These are phyloP conservation scores for Pelagomonas calceolata DNA, from an alignment of 108 stramenopile genomes.

Conservation along the genomic window DNA sequence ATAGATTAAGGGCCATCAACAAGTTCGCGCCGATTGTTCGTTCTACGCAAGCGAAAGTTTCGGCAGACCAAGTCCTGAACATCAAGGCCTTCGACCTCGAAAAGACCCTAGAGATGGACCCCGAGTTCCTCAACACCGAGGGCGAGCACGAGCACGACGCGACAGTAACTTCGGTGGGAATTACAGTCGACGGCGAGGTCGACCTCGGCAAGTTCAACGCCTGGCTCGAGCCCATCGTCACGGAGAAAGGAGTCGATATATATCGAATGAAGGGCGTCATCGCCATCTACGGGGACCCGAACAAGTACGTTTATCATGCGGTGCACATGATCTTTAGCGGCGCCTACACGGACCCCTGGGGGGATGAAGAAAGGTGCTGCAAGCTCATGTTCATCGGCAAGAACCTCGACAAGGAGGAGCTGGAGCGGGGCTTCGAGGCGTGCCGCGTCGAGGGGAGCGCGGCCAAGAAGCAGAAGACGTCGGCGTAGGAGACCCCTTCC, in stretches of 20 bases:
- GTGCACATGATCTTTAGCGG: slow-evolving; percentile 30
- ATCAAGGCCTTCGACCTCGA: slow-evolving; percentile 30
- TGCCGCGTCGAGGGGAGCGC: no score
- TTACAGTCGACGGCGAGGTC: neutral
- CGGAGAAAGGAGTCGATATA: slow-evolving; percentile 12
- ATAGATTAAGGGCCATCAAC: slow-evolving; percentile 41
- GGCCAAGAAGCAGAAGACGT: no score
- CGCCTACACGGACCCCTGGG: neutral
- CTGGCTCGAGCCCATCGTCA: slow-evolving; percentile 12
- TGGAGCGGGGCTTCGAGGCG: neutral
- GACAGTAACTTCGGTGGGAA: neutral
- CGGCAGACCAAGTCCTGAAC: slow-evolving; percentile 3
- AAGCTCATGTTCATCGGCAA: slow-evolving; percentile 28
- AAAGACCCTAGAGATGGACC: slow-evolving; percentile 23
- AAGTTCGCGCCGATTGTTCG: slow-evolving; percentile 43
- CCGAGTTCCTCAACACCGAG: slow-evolving; percentile 10
- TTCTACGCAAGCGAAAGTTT: slow-evolving; percentile 9
- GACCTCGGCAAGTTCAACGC: slow-evolving; percentile 4
- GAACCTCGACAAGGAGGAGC: slow-evolving; percentile 15
- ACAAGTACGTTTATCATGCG: slow-evolving; percentile 41
- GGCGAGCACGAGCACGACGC: slow-evolving; percentile 1
- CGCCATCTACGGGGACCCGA: slow-evolving; percentile 23
- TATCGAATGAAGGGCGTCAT: slow-evolving; percentile 45
- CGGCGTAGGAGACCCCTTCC: no score
- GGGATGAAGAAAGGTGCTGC: slow-evolving; percentile 5